Percentiles rank a stretch among this genome's conserved stretches.
Evolutionary conservation across 2,329 filamentous ascomycete species (phyloP).

Genomic region (Ophiostoma triangulosporum): DNA sequence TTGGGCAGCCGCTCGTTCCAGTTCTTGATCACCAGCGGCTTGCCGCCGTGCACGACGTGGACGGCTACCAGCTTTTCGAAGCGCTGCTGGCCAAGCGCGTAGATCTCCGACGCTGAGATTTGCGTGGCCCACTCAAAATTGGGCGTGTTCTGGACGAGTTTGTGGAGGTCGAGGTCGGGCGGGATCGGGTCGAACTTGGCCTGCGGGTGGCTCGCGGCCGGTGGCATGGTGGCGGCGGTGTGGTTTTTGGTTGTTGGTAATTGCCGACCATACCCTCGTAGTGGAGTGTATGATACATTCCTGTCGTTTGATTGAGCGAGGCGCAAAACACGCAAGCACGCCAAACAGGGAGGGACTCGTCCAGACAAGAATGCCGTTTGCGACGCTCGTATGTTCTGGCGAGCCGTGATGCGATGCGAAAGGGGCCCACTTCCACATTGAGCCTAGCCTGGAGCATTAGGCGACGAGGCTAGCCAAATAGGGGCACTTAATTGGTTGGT

Average conservation of each 20-base stretch:
- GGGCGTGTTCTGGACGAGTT: constrained; percentile 60
- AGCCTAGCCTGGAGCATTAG: not conserved
- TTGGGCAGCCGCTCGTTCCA: constrained; percentile 66
- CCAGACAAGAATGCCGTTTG: no score
- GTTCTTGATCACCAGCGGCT: constrained; percentile 80
- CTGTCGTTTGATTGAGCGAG: no score
- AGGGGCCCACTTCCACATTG: not conserved
- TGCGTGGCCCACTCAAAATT: constrained; percentile 83
- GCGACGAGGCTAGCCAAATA: not conserved
- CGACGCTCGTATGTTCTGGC: no score
- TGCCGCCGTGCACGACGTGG: constrained; percentile 73
- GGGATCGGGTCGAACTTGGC: constrained; percentile 87
- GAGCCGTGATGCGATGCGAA: not conserved
- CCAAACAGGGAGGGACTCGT: no score
- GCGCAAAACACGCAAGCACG: no score
- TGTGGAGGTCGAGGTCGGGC: constrained; percentile 65
- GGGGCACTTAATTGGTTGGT: not conserved
- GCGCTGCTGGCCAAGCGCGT: constrained; percentile 57
- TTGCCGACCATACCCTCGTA: not conserved
- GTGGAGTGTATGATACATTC: no score
- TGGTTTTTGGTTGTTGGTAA: not conserved
- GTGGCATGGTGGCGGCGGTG: not conserved
- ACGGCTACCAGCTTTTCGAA: constrained; percentile 78
- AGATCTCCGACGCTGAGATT: constrained; percentile 66
- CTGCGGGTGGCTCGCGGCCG: constrained; percentile 46